Percentiles rank a stretch among this genome's conserved stretches.
Evolutionary conservation across 2,329 filamentous ascomycete species (phyloP).

Genomic region (Fusarium sp.): DNA sequence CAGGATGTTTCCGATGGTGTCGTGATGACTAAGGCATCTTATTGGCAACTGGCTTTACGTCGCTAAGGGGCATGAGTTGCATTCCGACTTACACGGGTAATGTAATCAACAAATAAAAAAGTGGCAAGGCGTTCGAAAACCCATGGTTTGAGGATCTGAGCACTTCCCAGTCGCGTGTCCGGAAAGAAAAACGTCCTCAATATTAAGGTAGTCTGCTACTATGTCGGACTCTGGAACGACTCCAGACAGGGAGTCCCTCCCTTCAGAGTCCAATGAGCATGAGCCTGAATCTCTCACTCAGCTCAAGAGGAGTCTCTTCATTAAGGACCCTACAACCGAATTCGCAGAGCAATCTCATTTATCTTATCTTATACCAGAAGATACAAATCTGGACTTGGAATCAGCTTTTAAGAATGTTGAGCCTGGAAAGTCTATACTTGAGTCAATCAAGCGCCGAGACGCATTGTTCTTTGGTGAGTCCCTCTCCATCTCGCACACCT

Average conservation of each 20-base stretch:
- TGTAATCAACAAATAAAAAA: constrained; percentile 27
- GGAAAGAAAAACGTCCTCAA: background rate
- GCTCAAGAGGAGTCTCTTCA: constrained; percentile 37
- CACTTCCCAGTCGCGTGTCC: background rate
- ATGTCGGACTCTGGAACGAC: constrained; percentile 39
- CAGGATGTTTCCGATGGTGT: background rate
- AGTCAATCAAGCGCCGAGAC: constrained; percentile 70
- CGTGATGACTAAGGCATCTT: constrained; percentile 24
- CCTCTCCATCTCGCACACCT: constrained; percentile 51
- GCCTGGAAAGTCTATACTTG: constrained; percentile 60
- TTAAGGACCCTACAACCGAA: constrained; percentile 43
- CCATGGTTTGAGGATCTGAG: background rate
- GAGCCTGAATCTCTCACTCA: constrained; percentile 40
- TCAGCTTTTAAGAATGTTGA: constrained; percentile 59
- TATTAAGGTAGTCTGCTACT: background rate
- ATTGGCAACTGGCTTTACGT: constrained; percentile 37
- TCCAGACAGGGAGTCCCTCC: constrained; percentile 34
- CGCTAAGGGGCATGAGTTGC: constrained; percentile 35
- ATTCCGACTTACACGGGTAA: constrained; percentile 40
- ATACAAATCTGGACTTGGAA: constrained; percentile 66
- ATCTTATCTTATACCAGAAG: constrained; percentile 68
- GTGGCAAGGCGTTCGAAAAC: constrained; percentile 2
- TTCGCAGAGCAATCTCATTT: constrained; percentile 70
- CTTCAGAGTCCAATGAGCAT: constrained; percentile 26
- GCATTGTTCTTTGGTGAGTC: constrained; percentile 77